Conservation (phyloP, 768 basidiomycete genomes). For the Leccinum disarticulatum region DNA sequence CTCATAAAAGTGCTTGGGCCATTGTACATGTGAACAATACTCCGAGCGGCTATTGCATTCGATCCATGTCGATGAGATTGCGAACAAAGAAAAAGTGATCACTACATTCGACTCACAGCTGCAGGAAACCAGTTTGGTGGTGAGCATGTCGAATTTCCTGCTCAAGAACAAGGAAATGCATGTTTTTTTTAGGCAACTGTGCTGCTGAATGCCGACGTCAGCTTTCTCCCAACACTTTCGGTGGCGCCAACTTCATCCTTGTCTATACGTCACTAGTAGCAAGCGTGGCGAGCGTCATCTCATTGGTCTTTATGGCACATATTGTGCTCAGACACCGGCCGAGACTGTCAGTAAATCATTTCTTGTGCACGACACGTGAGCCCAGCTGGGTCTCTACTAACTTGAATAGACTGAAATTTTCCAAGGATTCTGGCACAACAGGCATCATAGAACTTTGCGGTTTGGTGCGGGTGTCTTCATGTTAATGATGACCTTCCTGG, state of each 20-base stretch:
- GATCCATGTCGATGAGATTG: slow-evolving; percentile 48
- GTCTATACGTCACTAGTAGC: slow-evolving; percentile 45
- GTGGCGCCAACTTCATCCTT: slow-evolving; percentile 21
- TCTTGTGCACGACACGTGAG: not conserved
- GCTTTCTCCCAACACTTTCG: slow-evolving; percentile 53
- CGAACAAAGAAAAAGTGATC: slow-evolving; percentile 36
- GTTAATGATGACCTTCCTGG: slow-evolving; percentile 31
- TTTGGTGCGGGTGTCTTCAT: slow-evolving; percentile 32
- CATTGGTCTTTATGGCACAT: slow-evolving; percentile 42
- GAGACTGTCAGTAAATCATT: slow-evolving; percentile 35
- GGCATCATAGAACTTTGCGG: slow-evolving; percentile 18
- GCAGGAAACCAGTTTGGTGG: slow-evolving; percentile 52
- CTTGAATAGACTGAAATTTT: slow-evolving; percentile 15
- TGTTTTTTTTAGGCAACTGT: slow-evolving; percentile 47
- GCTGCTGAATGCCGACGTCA: slow-evolving; percentile 58
- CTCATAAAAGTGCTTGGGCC: slow-evolving; percentile 19
- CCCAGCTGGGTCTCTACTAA: not conserved
- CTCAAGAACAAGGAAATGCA: not conserved
- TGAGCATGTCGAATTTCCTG: slow-evolving; percentile 27
- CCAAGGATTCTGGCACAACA: slow-evolving; percentile 19
- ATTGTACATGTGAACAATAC: slow-evolving; percentile 49
- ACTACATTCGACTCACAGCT: slow-evolving; percentile 48
- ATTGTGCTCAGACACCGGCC: slow-evolving; percentile 32
- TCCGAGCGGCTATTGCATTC: slow-evolving; percentile 36
- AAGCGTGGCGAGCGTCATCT: slow-evolving; percentile 44